A percentile compares a stretch with the other conserved stretches of the same genome.
phyloP scores from a whole-genome alignment of 2,329 filamentous ascomycete genomes.

The Talaromyces funiculosus region DNA sequence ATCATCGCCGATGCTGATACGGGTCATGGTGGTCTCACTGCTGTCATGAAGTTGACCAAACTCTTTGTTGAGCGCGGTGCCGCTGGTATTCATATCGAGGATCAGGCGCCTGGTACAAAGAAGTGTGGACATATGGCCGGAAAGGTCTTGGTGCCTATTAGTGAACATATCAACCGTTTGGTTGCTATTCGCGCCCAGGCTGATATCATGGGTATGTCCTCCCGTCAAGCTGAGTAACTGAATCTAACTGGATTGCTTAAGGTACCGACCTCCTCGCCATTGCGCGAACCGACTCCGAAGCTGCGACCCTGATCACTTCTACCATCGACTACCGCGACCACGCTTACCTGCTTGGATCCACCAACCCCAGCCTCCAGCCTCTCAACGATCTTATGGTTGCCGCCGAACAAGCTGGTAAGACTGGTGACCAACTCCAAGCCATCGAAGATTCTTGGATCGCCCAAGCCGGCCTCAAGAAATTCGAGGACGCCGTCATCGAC shows the following conservation, averaged over 20 bases:
- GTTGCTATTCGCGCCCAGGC: conserved; percentile 96
- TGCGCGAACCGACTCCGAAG: conserved; percentile 94
- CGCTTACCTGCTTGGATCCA: conserved; percentile 82
- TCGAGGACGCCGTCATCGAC: conserved; percentile 81
- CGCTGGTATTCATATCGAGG: conserved; percentile 96
- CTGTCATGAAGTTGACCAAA: conserved; percentile 99
- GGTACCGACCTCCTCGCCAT: conserved; percentile 81
- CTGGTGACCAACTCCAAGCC: conserved; percentile 71
- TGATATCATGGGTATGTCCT: conserved; percentile 79
- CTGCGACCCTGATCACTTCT: conserved; percentile 91
- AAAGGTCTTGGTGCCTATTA: conserved; percentile 93
- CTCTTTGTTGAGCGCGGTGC: conserved; percentile 95
- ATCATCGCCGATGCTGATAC: conserved; percentile 97
- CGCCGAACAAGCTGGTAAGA: conserved; percentile 77
- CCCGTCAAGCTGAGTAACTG: too few species aligned
- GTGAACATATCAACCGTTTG: conserved; percentile 95
- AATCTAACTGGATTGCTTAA: conserved; percentile 24
- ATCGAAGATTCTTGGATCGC: conserved; percentile 86
- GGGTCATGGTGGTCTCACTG: conserved; percentile 93
- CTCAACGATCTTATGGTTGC: conserved; percentile 86
- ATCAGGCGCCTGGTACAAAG: conserved; percentile 96
- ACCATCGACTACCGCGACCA: conserved; percentile 96
- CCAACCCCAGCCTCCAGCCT: conserved; percentile 76
- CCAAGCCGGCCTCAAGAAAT: conserved; percentile 76
- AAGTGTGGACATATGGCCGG: conserved; percentile 99